Conservation (phyloP, 768 basidiomycete species). For the Boletus speciosus region DNA sequence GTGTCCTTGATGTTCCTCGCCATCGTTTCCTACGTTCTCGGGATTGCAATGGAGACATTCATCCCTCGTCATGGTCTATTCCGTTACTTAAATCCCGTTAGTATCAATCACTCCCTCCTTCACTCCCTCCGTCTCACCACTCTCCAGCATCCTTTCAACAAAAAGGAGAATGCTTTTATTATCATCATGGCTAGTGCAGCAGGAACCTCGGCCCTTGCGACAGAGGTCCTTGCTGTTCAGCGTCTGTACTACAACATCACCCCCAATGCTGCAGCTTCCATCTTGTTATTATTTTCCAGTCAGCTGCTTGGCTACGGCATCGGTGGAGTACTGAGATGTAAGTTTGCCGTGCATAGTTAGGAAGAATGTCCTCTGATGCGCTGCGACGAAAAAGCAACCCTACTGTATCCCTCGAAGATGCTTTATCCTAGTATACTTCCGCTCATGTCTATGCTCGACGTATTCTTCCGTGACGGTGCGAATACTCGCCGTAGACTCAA, state of each 20-base stretch:
- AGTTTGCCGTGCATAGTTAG: slow-evolving; percentile 2
- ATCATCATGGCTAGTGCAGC: slow-evolving; percentile 57
- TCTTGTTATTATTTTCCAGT: slow-evolving; percentile 39
- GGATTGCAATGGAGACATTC: slow-evolving; percentile 42
- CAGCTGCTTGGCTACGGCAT: slow-evolving; percentile 49
- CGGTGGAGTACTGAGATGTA: slow-evolving; percentile 50
- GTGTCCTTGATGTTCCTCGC: slow-evolving; percentile 55
- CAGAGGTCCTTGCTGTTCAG: slow-evolving; percentile 53
- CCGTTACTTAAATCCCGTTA: slow-evolving; percentile 50
- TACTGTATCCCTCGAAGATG: slow-evolving; percentile 46
- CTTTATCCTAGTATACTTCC: slow-evolving; percentile 36
- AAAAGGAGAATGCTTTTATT: slow-evolving; percentile 57
- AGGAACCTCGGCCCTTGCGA: slow-evolving; percentile 50
- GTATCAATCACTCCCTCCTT: neutral
- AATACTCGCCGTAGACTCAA: slow-evolving; percentile 40
- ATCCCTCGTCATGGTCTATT: slow-evolving; percentile 45
- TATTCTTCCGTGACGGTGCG: slow-evolving; percentile 41
- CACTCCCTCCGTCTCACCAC: neutral
- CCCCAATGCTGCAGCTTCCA: slow-evolving; percentile 43
- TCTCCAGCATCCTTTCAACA: slow-evolving; percentile 54
- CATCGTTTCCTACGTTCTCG: slow-evolving; percentile 49
- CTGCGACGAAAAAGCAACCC: slow-evolving; percentile 10
- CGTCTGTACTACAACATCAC: slow-evolving; percentile 51
- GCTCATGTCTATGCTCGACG: slow-evolving; percentile 26
- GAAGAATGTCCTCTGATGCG: neutral